Percentiles rank a stretch among this genome's conserved stretches.
Conservation (phyloP, 2,329 filamentous ascomycete genomes). For the Clarireedia homoeocarpa region DNA sequence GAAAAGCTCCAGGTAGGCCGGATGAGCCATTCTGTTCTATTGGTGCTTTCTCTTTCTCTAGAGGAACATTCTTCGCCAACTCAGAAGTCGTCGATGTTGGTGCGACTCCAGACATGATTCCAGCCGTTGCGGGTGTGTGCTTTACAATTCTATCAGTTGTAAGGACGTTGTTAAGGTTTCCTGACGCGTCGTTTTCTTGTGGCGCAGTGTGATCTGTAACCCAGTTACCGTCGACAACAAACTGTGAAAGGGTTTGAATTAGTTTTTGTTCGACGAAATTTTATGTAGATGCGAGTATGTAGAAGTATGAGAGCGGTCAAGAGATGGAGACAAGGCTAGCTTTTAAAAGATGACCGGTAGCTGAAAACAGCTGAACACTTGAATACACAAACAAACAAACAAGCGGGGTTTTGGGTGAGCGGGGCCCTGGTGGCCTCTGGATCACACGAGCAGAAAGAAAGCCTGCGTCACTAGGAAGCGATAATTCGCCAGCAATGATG, state of each 20-base stretch:
- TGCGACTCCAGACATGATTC: slow-evolving; percentile 57
- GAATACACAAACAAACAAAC: slow-evolving; percentile 4
- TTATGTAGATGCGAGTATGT: neutral
- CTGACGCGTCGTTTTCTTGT: slow-evolving; percentile 72
- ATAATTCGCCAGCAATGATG: slow-evolving; percentile 4
- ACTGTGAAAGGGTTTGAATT: slow-evolving; percentile 44
- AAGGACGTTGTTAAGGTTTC: slow-evolving; percentile 91
- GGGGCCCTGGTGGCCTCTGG: neutral
- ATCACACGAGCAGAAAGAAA: neutral
- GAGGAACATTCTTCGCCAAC: slow-evolving; percentile 58
- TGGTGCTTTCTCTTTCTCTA: slow-evolving; percentile 38
- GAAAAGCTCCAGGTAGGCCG: slow-evolving; percentile 59
- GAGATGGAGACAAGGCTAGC: neutral
- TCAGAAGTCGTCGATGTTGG: slow-evolving; percentile 65
- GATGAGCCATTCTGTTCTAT: slow-evolving; percentile 31
- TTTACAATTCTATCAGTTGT: slow-evolving; percentile 60
- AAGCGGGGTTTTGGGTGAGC: slow-evolving; percentile 9
- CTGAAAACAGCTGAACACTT: slow-evolving; percentile 1
- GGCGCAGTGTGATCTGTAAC: slow-evolving; percentile 72
- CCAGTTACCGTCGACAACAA: slow-evolving; percentile 92
- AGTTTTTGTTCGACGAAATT: neutral
- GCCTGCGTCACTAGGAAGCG: neutral
- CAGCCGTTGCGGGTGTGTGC: slow-evolving; percentile 37
- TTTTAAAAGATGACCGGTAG: slow-evolving; percentile 4
- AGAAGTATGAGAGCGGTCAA: neutral